Base-by-base conservation (phyloP, 2,329 filamentous ascomycete species). In the Pseudomassariella vexata region DNA sequence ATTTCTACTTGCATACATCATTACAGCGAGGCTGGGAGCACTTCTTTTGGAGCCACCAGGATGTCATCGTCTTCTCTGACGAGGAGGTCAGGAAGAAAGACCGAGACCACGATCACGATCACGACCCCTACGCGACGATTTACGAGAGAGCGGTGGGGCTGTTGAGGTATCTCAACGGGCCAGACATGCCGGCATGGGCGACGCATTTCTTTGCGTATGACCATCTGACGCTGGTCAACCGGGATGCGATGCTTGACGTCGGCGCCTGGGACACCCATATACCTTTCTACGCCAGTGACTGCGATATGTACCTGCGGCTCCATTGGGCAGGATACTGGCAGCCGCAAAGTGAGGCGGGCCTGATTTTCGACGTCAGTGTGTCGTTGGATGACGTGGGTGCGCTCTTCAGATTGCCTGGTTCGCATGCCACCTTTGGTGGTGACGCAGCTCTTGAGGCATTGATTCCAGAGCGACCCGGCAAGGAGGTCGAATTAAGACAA, bases 41-140 rank as follows among this genome's bases (percentile, higher is more conserved):
- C 38, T 72, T 63, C 48, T 73, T 64, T 50, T 70, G 65, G 66
- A 56, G 53, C 12, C 67, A 70, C 41, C 66, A 67, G 57, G 68
- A 72, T 39, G 56, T 68, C 9, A 48, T 63, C 1, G 59, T 60
- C 6, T 42, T 66, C 8, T 59, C 59, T 12, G 60, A 62, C 34
- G 63, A 69, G 37, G 53, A 56, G 14, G 51, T 56, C 9, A 45
- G 46, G 37, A 50, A 49, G 40, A 56, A 56, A 37, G 53, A 56
- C 34, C 50, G 53, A 27, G 53, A 56, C 30, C 53, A 56, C 29
- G 53, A 56, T 35, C 52, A 52, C 46, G 51, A 54, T 34, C 46
- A 50, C 28, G 52, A 55, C 31, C 53, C 53, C 6, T 57, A 53
- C 31, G 52, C 52, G 9, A 56, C 52, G 3, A 40, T 57, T 5